Evolutionary conservation across 192 early-diverging fungal genomes (phyloP), one percentile per base, ranked within the genome.

Genomic region (Coemansia sp.): DNA sequence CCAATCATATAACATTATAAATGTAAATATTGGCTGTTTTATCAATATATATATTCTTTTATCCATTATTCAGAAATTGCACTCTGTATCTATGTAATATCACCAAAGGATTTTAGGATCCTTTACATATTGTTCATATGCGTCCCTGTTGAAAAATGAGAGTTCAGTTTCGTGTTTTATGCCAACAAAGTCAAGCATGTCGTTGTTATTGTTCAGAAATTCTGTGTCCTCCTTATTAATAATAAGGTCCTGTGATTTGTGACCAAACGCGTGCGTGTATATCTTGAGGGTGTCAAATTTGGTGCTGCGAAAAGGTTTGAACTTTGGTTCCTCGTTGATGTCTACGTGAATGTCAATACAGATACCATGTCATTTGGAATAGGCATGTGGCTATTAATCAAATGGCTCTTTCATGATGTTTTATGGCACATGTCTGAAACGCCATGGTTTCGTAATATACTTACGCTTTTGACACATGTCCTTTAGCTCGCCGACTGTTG

Each of bases 41-140:
- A 32, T 32, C 32, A 32, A 32, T 32, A 32, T 32, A 32, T 32
- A 32, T 32, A 32, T 32, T 32, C 32, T 32, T 4, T 32, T 32
- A 32, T 32, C 32, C 32, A 32, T 32, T 47, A 47, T 47, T 47
- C n/a, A 47, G 46, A 47, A 1, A 5, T 47, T 47, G 46, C 46
- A 15, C 2, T 15, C 11, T 47, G n/a, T n/a, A n/a, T 11, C 12
- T 15, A 21, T n/a, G 39, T 37, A 16, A 16, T 22, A 15, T 59
- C 83, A 89, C 94, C 94, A 96, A 64, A 89, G 91, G 54, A 90
- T 90, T 58, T 91, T 87, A 9, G 94, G 94, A 65, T 95, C 74
- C 62, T 73, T 72, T 68, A 89, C 90, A 77, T 85, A 96, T 16
- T 68, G 73, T 36, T 91, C 84, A 67, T 94, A 97, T 10, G 85